Conservation (phyloP, 371 early-diverging fungal species). For the Caulochytrium protostelioides region DNA sequence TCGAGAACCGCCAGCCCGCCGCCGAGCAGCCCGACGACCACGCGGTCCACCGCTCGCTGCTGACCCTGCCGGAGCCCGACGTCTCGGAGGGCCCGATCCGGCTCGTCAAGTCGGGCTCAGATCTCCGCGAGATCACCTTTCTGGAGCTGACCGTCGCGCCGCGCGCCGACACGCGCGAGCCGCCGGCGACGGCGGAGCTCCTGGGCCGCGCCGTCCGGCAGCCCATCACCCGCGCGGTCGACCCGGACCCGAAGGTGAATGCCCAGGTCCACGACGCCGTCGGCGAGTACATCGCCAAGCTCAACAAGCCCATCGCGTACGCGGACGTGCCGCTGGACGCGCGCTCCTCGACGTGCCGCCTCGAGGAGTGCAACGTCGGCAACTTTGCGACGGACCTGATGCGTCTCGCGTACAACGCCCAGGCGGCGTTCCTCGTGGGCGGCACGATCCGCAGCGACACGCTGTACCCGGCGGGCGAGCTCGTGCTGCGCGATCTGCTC, state of each 20-base stretch:
- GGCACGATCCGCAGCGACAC: constrained; percentile 37
- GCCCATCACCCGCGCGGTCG: too few species aligned
- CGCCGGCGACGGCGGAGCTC: too few species aligned
- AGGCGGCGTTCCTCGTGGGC: constrained; percentile 22
- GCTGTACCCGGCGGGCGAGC: constrained; percentile 24
- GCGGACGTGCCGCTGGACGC: constrained; percentile 28
- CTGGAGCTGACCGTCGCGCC: too few species aligned
- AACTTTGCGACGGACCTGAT: constrained; percentile 37
- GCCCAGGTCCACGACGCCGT: constrained; percentile 17
- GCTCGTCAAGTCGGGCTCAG: constrained; percentile 38
- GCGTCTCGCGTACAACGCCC: constrained; percentile 20
- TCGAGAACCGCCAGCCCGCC: constrained; percentile 14
- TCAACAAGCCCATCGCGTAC: constrained; percentile 24
- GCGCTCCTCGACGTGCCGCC: constrained; percentile 26
- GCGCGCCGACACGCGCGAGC: too few species aligned
- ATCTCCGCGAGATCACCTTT: too few species aligned
- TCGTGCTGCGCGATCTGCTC: constrained; percentile 33
- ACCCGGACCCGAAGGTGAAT: constrained; percentile 16
- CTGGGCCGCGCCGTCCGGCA: too few species aligned
- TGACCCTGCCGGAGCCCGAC: constrained; percentile 5
- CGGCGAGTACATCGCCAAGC: constrained; percentile 15
- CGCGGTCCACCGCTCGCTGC: background rate
- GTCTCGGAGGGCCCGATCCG: constrained; percentile 5
- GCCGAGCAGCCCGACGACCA: background rate
- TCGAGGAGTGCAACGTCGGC: constrained; percentile 32